Evolutionary conservation across 768 basidiomycete genomes (phyloP), one percentile per base, ranked within the genome.

Genomic region (Mycena rebaudengoi): DNA sequence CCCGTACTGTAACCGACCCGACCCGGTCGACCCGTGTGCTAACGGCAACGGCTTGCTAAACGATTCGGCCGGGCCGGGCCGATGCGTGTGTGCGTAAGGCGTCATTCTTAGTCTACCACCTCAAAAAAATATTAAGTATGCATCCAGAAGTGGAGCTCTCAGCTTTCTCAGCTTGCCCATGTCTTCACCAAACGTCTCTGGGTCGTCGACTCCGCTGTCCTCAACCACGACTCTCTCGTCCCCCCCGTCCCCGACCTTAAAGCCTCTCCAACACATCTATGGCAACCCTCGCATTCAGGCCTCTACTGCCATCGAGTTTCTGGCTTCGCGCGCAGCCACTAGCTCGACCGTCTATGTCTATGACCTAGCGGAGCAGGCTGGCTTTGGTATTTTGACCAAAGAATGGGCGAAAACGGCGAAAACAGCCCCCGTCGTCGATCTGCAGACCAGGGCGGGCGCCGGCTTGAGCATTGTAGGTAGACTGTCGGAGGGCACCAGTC

Each of bases 361-460:
- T 71, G 94, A 95, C 69, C 82, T 94, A 56, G 92, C 94, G 20
- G 89, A 91, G 68, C 91, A 94, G 71, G 84, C 84, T n/a, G 94
- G 94, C 32, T 91, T 95, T 70, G 94, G 94, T 20, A 81, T 84
- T 0, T 77, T 89, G 60, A 89, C 92, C 30, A 91, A 88, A 71
- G 81, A 85, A 50, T 91, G 90, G 89, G 77, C 85, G 3, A 74
- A 82, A 18, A 71, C 81, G 4, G 65, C 74, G 32, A 73, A 77
- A 18, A 78, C 85, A 1, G 84, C 88, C 0, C 79, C 86, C 18
- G 86, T 92, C 6, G 82, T 91, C 41, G 79, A 86, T 52, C 80
- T 94, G 65, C 94, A 97, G 79, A 94, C 92, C 23, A 83, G 95
- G 61, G 84, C 90, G 6, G 95, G 95, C 46, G 94, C 95, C 18